phyloP scores from a whole-genome alignment of 1,139 yeast genomes.

The Zygosaccharomyces sapae region DNA sequence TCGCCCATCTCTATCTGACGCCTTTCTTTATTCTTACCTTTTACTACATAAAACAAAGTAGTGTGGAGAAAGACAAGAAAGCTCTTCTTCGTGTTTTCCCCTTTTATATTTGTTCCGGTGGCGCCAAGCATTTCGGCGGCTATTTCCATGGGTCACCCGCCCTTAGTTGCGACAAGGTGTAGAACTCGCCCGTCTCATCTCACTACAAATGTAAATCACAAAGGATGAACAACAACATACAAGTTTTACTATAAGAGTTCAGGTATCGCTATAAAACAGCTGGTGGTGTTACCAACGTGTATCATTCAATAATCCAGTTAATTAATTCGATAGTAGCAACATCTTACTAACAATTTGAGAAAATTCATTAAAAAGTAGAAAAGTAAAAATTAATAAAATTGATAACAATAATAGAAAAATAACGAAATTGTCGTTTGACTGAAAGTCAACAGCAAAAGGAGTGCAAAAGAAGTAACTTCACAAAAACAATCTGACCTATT shows the following conservation, averaged over 20 bases:
- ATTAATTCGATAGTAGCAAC: not conserved
- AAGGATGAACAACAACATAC: too few species aligned
- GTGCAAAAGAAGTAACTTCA: too few species aligned
- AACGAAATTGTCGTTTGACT: too few species aligned
- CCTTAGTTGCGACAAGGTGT: not conserved
- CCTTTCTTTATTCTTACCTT: not conserved
- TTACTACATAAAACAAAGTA: not conserved
- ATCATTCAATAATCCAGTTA: not conserved
- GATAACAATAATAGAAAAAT: too few species aligned
- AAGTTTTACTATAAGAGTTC: not conserved
- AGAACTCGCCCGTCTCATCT: not conserved
- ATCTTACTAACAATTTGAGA: not conserved
- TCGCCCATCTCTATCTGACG: conserved; percentile 2
- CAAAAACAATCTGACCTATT: too few species aligned
- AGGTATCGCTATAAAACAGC: not conserved
- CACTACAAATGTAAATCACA: not conserved
- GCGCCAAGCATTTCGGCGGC: conserved; percentile 5
- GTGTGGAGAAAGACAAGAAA: not conserved
- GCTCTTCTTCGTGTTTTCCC: not conserved
- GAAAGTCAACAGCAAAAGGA: too few species aligned
- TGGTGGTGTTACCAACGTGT: not conserved
- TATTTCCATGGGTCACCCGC: not conserved
- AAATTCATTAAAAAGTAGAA: not conserved
- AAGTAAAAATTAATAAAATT: not conserved
- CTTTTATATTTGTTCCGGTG: not conserved